Base-by-base conservation (phyloP, 371 early-diverging fungal genomes). In the Massospora cicadina region DNA sequence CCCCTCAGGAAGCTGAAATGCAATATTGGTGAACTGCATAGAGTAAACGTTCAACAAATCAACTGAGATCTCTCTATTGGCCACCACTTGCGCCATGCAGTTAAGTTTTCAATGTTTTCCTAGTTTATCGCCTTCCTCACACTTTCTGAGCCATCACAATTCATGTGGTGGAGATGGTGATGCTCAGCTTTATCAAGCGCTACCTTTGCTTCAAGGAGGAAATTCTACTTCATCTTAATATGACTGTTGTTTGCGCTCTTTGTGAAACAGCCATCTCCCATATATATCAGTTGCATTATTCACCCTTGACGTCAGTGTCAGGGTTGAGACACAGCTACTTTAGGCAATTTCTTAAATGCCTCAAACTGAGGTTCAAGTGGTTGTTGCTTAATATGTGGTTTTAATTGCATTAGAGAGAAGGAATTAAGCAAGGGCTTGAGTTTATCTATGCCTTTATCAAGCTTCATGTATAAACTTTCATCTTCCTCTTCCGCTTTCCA, bases 201-300 rank as follows among this genome's bases (percentile, higher is more conserved):
- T 29, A 81, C 77, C 67, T 85, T 84, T 64, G 89, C 90, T 66
- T 91, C 95, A 43, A 82, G 67, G 3, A 90, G 91, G 60, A 85
- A 65, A 71, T 98, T 97, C 66, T 92, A 93, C 69, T 93, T 94
- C 23, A 91, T 89, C 80, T 95, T 94, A 54, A 87, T 70, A 25
- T 96, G 85, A 69, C 96, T 91, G 91, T 84, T 5, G 95, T 91
- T 69, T 79, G 76, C 0, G 90, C 93, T 54, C 91, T 87, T 69
- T 81, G 77, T 57, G 96, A 95, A 67, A 74, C 81, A 1, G 80
- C 83, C 31, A 98, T 73, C 60, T 87, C 85, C n/a, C 81, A 77
- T 23, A 98, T 78, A 29, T 82, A 76, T 57, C 70, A 71, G 70
- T 95, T 94, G 69, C 93, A 98, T 62, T 79, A 75, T 23, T 68